These are phyloP conservation scores for Lasiosphaeria hispida DNA, from an alignment of 495 filamentous ascomycete genomes.

Conservation along the genomic window DNA sequence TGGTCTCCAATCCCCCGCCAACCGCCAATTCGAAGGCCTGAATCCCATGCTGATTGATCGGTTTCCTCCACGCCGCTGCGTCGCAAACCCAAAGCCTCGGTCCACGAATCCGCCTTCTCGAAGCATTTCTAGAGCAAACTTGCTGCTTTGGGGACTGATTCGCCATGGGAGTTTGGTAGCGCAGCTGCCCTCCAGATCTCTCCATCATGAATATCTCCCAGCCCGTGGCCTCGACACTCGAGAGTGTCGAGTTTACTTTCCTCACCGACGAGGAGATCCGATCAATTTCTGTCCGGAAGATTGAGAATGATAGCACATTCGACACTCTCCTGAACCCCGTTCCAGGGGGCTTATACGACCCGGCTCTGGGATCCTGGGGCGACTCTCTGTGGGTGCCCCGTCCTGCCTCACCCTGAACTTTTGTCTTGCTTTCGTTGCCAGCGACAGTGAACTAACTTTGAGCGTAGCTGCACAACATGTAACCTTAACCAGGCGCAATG, in stretches of 20 bases:
- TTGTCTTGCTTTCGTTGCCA: slow-evolving; percentile 4
- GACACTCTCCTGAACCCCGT: slow-evolving; percentile 81
- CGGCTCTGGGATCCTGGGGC: slow-evolving; percentile 86
- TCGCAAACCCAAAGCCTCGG: slow-evolving; percentile 16
- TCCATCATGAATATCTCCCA: slow-evolving; percentile 78
- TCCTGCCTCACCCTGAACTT: background rate
- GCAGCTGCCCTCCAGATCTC: slow-evolving; percentile 11
- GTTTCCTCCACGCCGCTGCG: slow-evolving; percentile 15
- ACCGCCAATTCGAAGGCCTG: slow-evolving; percentile 8
- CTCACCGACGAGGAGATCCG: slow-evolving; percentile 79
- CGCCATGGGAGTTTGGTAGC: slow-evolving; percentile 15
- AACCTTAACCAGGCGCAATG: slow-evolving; percentile 73
- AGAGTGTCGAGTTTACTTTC: slow-evolving; percentile 84
- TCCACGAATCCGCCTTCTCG: slow-evolving; percentile 5
- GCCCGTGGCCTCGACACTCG: slow-evolving; percentile 79
- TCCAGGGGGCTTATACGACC: slow-evolving; percentile 87
- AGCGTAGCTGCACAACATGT: slow-evolving; percentile 80
- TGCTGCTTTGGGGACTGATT: background rate
- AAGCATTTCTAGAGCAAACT: slow-evolving; percentile 1
- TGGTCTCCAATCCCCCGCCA: slow-evolving; percentile 29
- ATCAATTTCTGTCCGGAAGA: slow-evolving; percentile 84
- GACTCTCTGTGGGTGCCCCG: slow-evolving; percentile 67
- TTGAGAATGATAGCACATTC: slow-evolving; percentile 85
- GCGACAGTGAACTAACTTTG: slow-evolving; percentile 15
- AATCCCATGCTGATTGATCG: no score